These are phyloP conservation scores for Bimuria novae-zelandiae DNA, from an alignment of 2,329 filamentous ascomycete genomes.

Conservation along the genomic window DNA sequence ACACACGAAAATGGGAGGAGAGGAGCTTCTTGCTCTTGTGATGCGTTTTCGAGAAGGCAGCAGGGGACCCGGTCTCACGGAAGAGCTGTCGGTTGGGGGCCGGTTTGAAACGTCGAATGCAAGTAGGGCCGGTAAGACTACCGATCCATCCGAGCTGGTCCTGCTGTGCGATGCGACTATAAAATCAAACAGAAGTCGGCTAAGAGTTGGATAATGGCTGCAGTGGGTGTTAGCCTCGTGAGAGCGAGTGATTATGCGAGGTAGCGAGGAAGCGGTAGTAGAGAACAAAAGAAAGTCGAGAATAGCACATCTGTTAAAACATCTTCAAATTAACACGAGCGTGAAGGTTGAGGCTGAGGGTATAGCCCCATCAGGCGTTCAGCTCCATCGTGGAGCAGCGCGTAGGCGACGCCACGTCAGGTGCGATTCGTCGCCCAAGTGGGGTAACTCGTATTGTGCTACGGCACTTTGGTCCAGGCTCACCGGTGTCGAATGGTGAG, in stretches of 20 bases:
- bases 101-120: constrained; percentile 1
- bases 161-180: neutral
- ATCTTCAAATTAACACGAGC: neutral
- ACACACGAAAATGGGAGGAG: neutral
- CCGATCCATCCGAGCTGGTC: neutral
- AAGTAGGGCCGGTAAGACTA: neutral
- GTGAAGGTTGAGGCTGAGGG: constrained; percentile 7
- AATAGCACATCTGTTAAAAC: neutral
- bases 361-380: constrained; percentile 11
- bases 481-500: neutral
- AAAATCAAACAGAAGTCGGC: neutral
- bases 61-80: neutral
- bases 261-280: neutral
- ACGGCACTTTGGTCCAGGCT: neutral
- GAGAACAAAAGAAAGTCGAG: neutral
- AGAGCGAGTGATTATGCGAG: neutral
- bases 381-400: constrained; percentile 10
- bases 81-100: constrained; percentile 5
- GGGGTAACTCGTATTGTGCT: constrained; percentile 6
- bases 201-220: neutral
- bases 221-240: neutral
- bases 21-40: neutral
- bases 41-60: neutral
- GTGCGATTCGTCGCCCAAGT: constrained; percentile 6
- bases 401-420: constrained; percentile 10